phyloP scores from a whole-genome alignment of 352 stramenopile genomes.

The Phytopythium aichiense region DNA sequence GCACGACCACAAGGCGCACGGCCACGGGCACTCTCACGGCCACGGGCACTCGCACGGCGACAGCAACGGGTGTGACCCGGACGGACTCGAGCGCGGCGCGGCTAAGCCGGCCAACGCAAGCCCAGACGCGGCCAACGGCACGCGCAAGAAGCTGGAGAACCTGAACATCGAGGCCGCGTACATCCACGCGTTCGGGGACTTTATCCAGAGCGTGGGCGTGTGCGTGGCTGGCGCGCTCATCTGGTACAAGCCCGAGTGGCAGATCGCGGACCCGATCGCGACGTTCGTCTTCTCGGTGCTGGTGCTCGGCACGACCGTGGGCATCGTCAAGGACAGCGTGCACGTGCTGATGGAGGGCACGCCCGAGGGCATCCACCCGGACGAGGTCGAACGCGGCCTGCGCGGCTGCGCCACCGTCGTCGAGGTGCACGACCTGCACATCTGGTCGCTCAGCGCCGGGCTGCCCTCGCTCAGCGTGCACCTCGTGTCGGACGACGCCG shows the following conservation, averaged over 20 bases:
- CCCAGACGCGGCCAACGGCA: constrained; percentile 15
- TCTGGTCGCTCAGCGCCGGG: constrained; percentile 95
- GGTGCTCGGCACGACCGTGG: constrained; percentile 92
- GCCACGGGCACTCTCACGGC: constrained; percentile 17
- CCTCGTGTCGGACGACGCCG: constrained; percentile 66
- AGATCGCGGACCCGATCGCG: constrained; percentile 96
- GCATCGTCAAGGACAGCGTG: constrained; percentile 89
- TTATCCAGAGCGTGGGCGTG: constrained; percentile 96
- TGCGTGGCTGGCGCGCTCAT: constrained; percentile 95
- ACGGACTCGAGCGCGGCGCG: constrained; percentile 27
- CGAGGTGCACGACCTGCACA: constrained; percentile 97
- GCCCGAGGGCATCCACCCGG: constrained; percentile 86
- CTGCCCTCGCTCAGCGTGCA: constrained; percentile 92
- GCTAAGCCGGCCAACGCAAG: neutral
- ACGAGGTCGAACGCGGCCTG: constrained; percentile 85
- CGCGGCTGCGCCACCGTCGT: constrained; percentile 75
- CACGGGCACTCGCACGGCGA: no score
- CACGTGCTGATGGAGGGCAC: constrained; percentile 96
- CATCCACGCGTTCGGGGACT: constrained; percentile 97
- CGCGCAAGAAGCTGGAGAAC: constrained; percentile 76
- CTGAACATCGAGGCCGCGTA: constrained; percentile 96
- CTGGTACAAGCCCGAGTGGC: constrained; percentile 95
- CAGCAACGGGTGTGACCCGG: constrained; percentile 10
- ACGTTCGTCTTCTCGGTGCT: constrained; percentile 97
- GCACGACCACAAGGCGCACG: constrained; percentile 20